These are phyloP conservation scores for Xylariaceae sp. DNA, from an alignment of 2,329 filamentous ascomycete species.

Conservation along the genomic window DNA sequence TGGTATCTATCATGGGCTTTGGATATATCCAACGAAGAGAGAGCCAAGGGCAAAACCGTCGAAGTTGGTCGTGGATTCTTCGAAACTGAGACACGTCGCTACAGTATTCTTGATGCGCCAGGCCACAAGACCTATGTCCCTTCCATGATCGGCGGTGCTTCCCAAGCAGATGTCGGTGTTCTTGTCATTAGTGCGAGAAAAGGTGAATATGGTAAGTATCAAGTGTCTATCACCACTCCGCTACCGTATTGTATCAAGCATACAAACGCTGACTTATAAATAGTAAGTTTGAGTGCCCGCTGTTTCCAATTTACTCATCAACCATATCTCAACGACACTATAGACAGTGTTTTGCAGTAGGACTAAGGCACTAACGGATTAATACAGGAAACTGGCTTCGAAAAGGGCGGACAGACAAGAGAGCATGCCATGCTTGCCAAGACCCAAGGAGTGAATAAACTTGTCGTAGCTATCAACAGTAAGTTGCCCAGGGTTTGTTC, in stretches of 20 bases:
- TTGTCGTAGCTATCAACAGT: constrained; percentile 89
- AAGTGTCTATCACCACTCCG: no score
- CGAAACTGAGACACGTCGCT: constrained; percentile 92
- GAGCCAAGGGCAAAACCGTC: constrained; percentile 94
- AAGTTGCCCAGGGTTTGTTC: constrained; percentile 1
- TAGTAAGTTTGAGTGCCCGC: no score
- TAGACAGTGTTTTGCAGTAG: no score
- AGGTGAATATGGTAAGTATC: constrained; percentile 97
- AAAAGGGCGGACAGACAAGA: constrained; percentile 89
- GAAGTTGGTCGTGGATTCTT: constrained; percentile 96
- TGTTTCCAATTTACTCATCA: no score
- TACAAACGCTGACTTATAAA: no score
- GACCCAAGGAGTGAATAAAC: constrained; percentile 96
- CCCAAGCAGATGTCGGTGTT: constrained; percentile 89
- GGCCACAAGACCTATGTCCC: constrained; percentile 98
- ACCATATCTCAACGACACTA: no score
- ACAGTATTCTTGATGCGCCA: constrained; percentile 94
- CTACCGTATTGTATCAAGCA: no score
- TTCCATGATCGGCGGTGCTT: constrained; percentile 95
- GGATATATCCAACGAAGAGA: constrained; percentile 94
- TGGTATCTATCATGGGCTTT: constrained; percentile 99
- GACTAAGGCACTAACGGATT: no score
- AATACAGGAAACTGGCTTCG: constrained; percentile 98
- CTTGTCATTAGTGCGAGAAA: constrained; percentile 95
- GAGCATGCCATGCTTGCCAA: constrained; percentile 98